phyloP scores from a whole-genome alignment of 331 rosid genomes.

The Phaseolus coccineus region DNA sequence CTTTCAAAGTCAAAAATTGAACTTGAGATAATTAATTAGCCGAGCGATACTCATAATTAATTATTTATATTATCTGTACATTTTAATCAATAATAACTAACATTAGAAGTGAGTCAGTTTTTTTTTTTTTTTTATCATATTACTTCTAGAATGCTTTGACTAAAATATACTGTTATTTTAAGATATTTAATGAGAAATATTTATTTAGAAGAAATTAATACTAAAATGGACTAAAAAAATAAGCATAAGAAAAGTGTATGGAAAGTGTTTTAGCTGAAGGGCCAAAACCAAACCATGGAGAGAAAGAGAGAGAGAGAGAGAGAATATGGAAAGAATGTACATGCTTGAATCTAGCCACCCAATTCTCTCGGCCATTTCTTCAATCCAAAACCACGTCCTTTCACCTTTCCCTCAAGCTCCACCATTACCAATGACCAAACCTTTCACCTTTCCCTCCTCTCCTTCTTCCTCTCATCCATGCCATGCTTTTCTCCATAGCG shows the following conservation, averaged over 20 bases:
- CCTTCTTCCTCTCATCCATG: conserved; percentile 4
- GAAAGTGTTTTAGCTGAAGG: background rate
- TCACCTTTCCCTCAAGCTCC: conserved; percentile 37
- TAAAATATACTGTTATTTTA: no score
- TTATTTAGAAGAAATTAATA: no score
- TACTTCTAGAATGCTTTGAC: background rate
- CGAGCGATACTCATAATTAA: no score
- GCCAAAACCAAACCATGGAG: no score
- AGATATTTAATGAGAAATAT: no score
- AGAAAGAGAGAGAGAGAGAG: background rate
- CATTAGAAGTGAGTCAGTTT: no score
- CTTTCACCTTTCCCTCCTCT: background rate
- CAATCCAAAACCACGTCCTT: conserved; percentile 52
- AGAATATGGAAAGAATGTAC: conserved; percentile 38
- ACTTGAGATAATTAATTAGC: background rate
- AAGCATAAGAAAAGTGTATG: background rate
- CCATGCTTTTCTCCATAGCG: conserved; percentile 41
- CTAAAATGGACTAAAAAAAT: background rate
- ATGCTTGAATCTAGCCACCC: conserved; percentile 64
- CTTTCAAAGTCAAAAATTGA: background rate
- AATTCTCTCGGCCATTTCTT: conserved; percentile 75
- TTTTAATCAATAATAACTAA: background rate
- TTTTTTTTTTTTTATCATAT: no score
- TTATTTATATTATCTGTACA: background rate
- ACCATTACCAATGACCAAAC: conserved; percentile 17